These are phyloP conservation scores for Mycena metata DNA, from an alignment of 768 basidiomycete genomes.

Conservation along the genomic window DNA sequence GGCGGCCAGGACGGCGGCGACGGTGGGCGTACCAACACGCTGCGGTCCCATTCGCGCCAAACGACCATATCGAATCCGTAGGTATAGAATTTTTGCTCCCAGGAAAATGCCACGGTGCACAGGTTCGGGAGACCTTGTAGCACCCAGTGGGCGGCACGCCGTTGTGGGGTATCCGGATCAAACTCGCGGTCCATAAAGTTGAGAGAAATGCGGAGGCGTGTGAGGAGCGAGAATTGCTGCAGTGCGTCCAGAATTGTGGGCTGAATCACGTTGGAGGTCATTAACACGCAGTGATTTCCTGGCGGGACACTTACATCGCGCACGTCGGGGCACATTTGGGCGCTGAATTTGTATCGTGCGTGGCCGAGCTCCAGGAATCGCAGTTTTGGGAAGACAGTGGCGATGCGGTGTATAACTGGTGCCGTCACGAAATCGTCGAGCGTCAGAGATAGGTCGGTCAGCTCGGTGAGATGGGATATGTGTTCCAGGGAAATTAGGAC, in stretches of 20 bases:
- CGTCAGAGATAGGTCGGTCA: conserved; percentile 15
- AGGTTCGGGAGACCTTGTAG: conserved; percentile 12
- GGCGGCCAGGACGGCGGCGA: too few species aligned
- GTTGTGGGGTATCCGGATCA: not conserved
- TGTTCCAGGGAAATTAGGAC: not conserved
- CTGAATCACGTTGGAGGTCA: conserved; percentile 3
- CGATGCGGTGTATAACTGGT: conserved; percentile 3
- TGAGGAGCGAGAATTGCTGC: conserved; percentile 14
- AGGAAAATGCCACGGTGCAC: conserved; percentile 16
- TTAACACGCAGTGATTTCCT: not conserved
- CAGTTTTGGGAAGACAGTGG: conserved; percentile 1
- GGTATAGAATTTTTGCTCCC: not conserved
- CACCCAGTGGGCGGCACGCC: conserved; percentile 15
- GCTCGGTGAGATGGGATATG: conserved; percentile 7
- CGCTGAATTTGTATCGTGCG: not conserved
- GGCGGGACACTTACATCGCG: conserved; percentile 9
- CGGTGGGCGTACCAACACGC: conserved; percentile 19
- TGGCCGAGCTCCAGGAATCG: conserved; percentile 3
- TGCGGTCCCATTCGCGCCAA: conserved; percentile 20
- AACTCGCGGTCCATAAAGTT: conserved; percentile 3
- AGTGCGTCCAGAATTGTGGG: conserved; percentile 11
- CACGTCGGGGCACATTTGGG: not conserved
- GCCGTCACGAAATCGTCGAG: conserved; percentile 5
- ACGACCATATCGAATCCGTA: conserved; percentile 9
- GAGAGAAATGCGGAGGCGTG: conserved; percentile 14